Evolutionary conservation across 2,329 filamentous ascomycete species (phyloP).

Genomic region (Diaporthe sp.): DNA sequence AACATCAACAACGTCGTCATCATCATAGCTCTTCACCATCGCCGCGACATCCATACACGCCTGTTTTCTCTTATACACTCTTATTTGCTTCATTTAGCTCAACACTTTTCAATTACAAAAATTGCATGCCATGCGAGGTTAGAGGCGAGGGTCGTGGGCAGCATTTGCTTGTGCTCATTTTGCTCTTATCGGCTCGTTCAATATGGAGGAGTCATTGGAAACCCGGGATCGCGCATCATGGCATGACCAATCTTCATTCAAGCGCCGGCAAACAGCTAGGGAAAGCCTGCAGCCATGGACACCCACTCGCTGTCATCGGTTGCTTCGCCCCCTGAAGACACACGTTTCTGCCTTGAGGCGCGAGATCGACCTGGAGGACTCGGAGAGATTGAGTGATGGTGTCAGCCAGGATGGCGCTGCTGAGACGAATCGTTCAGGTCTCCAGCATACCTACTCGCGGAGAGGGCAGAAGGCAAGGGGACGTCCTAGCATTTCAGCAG

Average conservation of each 20-base stretch:
- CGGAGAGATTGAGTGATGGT: background rate
- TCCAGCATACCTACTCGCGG: constrained; percentile 36
- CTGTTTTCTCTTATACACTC: background rate
- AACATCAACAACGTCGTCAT: background rate
- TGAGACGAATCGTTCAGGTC: background rate
- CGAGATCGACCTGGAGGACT: constrained; percentile 40
- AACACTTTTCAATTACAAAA: background rate
- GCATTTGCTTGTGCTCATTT: constrained; percentile 22
- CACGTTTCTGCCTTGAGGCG: constrained; percentile 53
- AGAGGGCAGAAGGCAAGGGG: constrained; percentile 28
- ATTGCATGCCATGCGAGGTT: background rate
- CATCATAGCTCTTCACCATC: background rate
- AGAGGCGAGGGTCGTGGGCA: background rate
- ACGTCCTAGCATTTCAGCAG: background rate
- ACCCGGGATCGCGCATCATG: background rate
- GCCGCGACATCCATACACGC: background rate
- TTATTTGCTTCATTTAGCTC: background rate
- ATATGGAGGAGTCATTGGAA: constrained; percentile 28
- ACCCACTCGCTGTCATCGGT: constrained; percentile 56
- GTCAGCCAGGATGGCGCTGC: background rate
- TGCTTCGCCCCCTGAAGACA: constrained; percentile 58
- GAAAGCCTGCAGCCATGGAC: constrained; percentile 52
- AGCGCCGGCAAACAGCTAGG: background rate
- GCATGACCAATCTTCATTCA: background rate
- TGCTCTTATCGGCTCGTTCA: constrained; percentile 6